A percentile compares a stretch with the other conserved stretches of the same genome.
Conservation (phyloP, 1,139 yeast genomes). For the Scheffersomyces lignicola region DNA sequence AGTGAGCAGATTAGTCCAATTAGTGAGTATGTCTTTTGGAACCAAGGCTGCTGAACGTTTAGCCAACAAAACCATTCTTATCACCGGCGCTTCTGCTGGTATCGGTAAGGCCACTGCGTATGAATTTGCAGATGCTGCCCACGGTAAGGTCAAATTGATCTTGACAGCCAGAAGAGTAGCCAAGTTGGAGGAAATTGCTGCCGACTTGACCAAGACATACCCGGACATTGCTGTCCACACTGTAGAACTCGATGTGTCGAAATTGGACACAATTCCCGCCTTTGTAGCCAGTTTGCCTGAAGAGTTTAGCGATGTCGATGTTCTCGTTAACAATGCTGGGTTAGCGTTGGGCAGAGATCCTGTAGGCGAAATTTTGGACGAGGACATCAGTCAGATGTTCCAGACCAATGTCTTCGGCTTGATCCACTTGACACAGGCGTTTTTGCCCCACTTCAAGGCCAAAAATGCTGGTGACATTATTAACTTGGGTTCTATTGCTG, state of each 20-base stretch:
- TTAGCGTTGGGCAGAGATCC: constrained; percentile 43
- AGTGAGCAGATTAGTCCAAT: too few relatives aligned
- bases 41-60: constrained; percentile 57
- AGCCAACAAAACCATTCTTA: constrained; percentile 57
- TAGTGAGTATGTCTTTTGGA: constrained; percentile 52
- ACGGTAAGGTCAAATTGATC: constrained; percentile 38
- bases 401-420: constrained; percentile 44
- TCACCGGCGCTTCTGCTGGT: constrained; percentile 80
- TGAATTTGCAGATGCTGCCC: constrained; percentile 40
- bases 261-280: constrained; percentile 33
- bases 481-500: constrained; percentile 85
- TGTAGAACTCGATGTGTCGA: constrained; percentile 35
- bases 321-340: constrained; percentile 45
- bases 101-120: constrained; percentile 47
- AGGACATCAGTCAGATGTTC: constrained; percentile 40
- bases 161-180: constrained; percentile 46
- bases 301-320: constrained; percentile 40
- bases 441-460: constrained; percentile 43
- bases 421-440: constrained; percentile 40
- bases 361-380: constrained; percentile 31
- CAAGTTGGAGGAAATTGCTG: constrained; percentile 29
- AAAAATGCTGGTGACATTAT: constrained; percentile 74
- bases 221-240: constrained; percentile 28
- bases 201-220: constrained; percentile 24
- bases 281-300: constrained; percentile 31